Conservation (phyloP, 257 asterid species). For the Rauvolfia tetraphylla region DNA sequence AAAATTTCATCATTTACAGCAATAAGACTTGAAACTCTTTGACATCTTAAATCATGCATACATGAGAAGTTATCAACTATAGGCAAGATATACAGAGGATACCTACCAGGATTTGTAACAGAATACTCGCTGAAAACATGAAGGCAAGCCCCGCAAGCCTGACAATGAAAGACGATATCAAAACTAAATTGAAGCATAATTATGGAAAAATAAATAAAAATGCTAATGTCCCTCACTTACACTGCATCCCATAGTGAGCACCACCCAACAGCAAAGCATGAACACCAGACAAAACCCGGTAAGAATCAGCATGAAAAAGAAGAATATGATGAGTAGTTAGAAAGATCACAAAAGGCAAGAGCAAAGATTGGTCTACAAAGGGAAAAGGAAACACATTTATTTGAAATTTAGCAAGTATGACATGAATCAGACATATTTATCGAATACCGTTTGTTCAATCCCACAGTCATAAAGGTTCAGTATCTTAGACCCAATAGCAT, state of each 20-base stretch:
- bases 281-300: slow-evolving; percentile 25
- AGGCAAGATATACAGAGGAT: not conserved
- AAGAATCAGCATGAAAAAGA: slow-evolving; percentile 18
- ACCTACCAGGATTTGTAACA: slow-evolving; percentile 91
- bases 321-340: slow-evolving; percentile 2
- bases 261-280: slow-evolving; percentile 26
- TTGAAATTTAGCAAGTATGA: not conserved
- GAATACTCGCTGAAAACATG: slow-evolving; percentile 92
- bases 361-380: not conserved
- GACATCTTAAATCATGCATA: not conserved
- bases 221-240: slow-evolving; percentile 49
- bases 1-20: not conserved
- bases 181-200: slow-evolving; percentile 15
- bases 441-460: not conserved
- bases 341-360: not conserved
- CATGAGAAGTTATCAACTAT: not conserved
- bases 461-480: not conserved
- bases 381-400: not conserved
- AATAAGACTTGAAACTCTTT: not conserved
- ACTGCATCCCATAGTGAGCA: slow-evolving; percentile 42
- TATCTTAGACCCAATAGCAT: not conserved
- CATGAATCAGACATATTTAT: not conserved
- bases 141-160: slow-evolving; percentile 99
- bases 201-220: slow-evolving; percentile 14
- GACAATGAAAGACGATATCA: slow-evolving; percentile 31